Percentiles rank a stretch among this genome's conserved stretches.
These are phyloP conservation scores for Rutstroemia sydowiana DNA, from an alignment of 2,329 filamentous ascomycete species.

Conservation along the genomic window DNA sequence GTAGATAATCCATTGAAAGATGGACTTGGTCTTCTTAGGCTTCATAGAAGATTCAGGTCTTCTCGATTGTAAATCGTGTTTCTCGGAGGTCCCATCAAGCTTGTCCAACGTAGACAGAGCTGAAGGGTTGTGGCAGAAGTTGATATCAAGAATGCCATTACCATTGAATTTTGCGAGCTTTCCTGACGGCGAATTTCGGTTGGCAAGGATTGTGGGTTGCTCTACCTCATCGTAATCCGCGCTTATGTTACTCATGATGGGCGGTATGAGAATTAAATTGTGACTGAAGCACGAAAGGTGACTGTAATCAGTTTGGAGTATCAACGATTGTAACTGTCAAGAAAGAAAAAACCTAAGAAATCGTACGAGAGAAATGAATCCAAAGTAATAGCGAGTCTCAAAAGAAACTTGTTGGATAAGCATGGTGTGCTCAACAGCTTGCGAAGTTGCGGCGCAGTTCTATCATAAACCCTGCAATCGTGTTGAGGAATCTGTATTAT, in stretches of 20 bases:
- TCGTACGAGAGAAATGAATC: not conserved
- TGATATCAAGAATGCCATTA: not conserved
- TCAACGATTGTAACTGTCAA: not conserved
- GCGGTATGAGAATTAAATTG: not conserved
- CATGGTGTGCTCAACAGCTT: not conserved
- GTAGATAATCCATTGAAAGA: conserved; percentile 64
- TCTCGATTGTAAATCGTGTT: too few relatives aligned
- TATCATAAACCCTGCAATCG: not conserved
- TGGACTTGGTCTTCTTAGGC: conserved; percentile 34
- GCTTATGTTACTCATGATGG: not conserved
- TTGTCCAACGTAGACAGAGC: not conserved
- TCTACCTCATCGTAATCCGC: not conserved
- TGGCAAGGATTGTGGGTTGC: not conserved
- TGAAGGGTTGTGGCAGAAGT: not conserved
- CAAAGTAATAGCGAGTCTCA: not conserved
- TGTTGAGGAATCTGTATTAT: not conserved
- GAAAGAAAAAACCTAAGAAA: not conserved
- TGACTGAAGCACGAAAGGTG: not conserved
- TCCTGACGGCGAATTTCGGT: not conserved
- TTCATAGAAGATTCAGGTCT: too few relatives aligned
- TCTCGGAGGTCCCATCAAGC: not conserved
- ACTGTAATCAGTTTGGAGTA: not conserved
- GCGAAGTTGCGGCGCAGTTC: not conserved
- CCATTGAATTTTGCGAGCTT: not conserved
- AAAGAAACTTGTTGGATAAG: not conserved